A percentile compares a stretch with the other conserved stretches of the same genome.
Conservation (phyloP, 2,329 filamentous ascomycete genomes). For the Cladobotryum mycophilum region DNA sequence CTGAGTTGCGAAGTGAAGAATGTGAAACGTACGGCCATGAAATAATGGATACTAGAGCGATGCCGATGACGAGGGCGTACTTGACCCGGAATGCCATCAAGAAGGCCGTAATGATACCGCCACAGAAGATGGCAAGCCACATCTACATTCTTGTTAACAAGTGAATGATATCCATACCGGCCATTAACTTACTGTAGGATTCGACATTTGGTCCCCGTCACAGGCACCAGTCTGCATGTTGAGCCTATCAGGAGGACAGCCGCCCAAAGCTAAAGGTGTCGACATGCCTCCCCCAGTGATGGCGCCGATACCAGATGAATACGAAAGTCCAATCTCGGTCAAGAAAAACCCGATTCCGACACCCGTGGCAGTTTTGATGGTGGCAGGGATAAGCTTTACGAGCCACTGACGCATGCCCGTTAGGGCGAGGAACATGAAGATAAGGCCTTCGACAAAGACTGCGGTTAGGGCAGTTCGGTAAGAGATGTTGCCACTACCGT, state of each 20-base stretch:
- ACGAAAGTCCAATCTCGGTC: constrained; percentile 62
- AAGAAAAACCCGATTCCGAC: constrained; percentile 61
- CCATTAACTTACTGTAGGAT: constrained; percentile 52
- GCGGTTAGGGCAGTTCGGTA: constrained; percentile 57
- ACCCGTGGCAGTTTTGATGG: constrained; percentile 59
- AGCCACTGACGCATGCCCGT: constrained; percentile 70
- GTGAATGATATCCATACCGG: background rate
- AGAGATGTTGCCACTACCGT: constrained; percentile 49
- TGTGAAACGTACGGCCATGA: constrained; percentile 60
- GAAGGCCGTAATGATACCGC: constrained; percentile 71
- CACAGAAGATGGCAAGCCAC: constrained; percentile 81
- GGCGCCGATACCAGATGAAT: constrained; percentile 74
- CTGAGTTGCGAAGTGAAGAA: background rate
- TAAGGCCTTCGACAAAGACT: constrained; percentile 58
- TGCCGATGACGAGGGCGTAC: constrained; percentile 68
- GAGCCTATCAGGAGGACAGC: constrained; percentile 56
- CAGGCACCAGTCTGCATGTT: constrained; percentile 44
- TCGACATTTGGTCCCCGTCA: constrained; percentile 63
- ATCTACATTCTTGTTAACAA: constrained; percentile 39
- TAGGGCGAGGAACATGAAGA: constrained; percentile 58
- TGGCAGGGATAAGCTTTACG: constrained; percentile 57
- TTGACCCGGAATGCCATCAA: constrained; percentile 76
- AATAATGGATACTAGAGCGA: constrained; percentile 63
- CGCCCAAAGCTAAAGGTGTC: constrained; percentile 71
- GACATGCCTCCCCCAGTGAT: constrained; percentile 60